Conservation (phyloP, 371 early-diverging fungal genomes). For the Actinomucor elegans region DNA sequence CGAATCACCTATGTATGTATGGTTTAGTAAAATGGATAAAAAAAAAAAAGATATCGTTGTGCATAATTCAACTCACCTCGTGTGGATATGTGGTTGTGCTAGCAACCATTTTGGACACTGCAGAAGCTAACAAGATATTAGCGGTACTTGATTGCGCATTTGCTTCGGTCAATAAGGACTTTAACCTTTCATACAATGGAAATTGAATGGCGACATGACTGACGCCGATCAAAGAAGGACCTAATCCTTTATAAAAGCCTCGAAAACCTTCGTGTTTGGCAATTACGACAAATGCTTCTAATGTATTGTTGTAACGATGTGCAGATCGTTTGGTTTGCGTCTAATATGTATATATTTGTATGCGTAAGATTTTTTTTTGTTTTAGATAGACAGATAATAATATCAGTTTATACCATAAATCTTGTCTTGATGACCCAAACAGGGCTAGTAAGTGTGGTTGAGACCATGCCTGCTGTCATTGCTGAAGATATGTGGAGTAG, state of each 20-base stretch:
- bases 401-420: constrained; percentile 73
- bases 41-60: constrained; percentile 60
- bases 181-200: constrained; percentile 91
- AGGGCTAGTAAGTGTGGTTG: constrained; percentile 83
- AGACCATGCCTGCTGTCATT: constrained; percentile 80
- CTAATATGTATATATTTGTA: constrained; percentile 28
- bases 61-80: constrained; percentile 40
- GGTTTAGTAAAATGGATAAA: constrained; percentile 18
- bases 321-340: constrained; percentile 71
- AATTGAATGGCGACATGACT: constrained; percentile 94
- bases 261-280: constrained; percentile 66
- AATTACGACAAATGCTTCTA: constrained; percentile 72
- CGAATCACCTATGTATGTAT: constrained; percentile 54
- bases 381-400: no score
- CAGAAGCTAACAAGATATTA: constrained; percentile 74
- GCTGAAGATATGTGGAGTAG: constrained; percentile 80
- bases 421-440: constrained; percentile 96
- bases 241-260: constrained; percentile 91
- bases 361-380: no score
- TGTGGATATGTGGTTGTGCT: constrained; percentile 86
- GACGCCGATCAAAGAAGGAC: constrained; percentile 87
- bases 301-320: constrained; percentile 69
- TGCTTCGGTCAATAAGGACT: constrained; percentile 28
- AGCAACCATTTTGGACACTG: constrained; percentile 87
- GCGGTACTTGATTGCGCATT: not conserved